These are phyloP conservation scores for Aureobasidium sp. DNA, from an alignment of 2,329 filamentous ascomycete species.

Conservation along the genomic window DNA sequence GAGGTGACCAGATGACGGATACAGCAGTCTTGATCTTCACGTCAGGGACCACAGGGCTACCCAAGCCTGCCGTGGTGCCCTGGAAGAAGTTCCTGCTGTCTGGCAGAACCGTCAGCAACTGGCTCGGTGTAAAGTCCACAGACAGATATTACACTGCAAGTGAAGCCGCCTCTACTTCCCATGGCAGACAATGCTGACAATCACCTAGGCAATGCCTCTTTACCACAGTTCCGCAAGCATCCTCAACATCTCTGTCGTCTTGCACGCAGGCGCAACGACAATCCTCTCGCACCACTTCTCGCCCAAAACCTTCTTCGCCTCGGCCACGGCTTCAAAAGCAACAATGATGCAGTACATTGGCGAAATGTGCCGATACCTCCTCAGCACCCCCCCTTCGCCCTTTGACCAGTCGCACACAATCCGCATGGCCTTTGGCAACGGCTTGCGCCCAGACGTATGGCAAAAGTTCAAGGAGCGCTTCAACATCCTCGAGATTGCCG, in stretches of 20 bases:
- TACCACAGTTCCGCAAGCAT: conserved; percentile 75
- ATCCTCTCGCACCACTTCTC: conserved; percentile 72
- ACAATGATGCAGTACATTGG: conserved; percentile 82
- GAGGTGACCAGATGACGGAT: conserved; percentile 29
- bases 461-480: conserved; percentile 70
- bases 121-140: conserved; percentile 57
- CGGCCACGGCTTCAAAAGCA: conserved; percentile 60
- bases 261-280: conserved; percentile 55
- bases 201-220: conserved; percentile 60
- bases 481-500: conserved; percentile 26
- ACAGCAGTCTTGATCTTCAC: conserved; percentile 75
- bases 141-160: conserved; percentile 65
- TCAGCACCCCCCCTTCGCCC: conserved; percentile 55
- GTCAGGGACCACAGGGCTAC: conserved; percentile 74
- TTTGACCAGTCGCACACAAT: conserved; percentile 66
- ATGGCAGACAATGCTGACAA: not conserved
- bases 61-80: conserved; percentile 46
- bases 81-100: conserved; percentile 25
- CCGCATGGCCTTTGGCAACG: conserved; percentile 74
- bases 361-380: conserved; percentile 75
- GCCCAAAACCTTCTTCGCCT: conserved; percentile 65
- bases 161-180: not conserved
- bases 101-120: conserved; percentile 18
- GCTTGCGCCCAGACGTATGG: conserved; percentile 79
- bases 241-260: conserved; percentile 58